Evolutionary conservation across 495 filamentous ascomycete genomes (phyloP).

Genomic region (Tuber calosporum): DNA sequence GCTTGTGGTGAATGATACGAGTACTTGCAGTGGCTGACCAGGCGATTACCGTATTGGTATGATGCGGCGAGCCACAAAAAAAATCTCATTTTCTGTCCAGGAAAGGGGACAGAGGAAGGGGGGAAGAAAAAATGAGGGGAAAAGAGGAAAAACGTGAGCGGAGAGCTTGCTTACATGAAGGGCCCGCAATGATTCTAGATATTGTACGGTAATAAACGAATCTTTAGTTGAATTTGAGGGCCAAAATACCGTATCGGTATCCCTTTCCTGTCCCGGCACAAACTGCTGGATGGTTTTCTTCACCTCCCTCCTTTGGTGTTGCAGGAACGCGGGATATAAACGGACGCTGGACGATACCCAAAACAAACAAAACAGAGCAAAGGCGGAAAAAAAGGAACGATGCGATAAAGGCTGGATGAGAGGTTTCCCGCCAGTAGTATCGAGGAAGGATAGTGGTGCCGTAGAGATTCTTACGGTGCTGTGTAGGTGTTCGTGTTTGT

Average conservation of each 20-base stretch:
- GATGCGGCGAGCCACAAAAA: not conserved
- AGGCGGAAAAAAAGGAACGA: not conserved
- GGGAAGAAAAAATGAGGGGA: too few species aligned
- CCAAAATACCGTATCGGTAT: not conserved
- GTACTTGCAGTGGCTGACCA: not conserved
- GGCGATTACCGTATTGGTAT: not conserved
- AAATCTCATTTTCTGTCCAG: not conserved
- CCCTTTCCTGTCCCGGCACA: not conserved
- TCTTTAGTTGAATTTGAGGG: not conserved
- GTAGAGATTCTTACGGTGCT: not conserved
- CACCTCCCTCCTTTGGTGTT: not conserved
- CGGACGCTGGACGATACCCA: not conserved
- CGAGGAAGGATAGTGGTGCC: not conserved
- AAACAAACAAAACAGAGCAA: not conserved
- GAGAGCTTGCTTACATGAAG: constrained; percentile 3
- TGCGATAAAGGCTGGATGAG: not conserved
- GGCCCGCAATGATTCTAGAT: not conserved
- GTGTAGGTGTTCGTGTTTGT: not conserved
- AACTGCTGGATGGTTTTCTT: not conserved
- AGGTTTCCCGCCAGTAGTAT: not conserved
- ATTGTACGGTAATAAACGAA: not conserved
- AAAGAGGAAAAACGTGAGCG: not conserved
- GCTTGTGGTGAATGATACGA: too few species aligned
- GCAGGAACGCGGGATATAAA: not conserved
- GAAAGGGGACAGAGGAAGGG: not conserved